Percentiles rank a stretch among this genome's conserved stretches.
Evolutionary conservation across 2,329 filamentous ascomycete genomes (phyloP).

Genomic region (Neurospora sp.): DNA sequence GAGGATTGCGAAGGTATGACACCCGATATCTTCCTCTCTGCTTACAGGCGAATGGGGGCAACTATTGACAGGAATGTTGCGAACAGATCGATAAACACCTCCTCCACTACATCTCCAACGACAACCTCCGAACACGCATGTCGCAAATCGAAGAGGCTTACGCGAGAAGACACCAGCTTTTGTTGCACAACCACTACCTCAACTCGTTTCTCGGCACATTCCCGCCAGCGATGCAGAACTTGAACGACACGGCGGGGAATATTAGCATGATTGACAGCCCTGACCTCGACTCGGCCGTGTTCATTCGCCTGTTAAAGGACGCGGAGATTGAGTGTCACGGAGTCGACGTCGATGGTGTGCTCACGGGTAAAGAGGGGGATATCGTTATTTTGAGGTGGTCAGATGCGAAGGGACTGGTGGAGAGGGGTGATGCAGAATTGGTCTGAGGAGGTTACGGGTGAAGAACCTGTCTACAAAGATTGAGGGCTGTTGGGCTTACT

Average conservation of each 20-base stretch:
- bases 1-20: conserved; percentile 69
- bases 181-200: conserved; percentile 77
- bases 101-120: conserved; percentile 58
- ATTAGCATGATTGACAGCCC: conserved; percentile 88
- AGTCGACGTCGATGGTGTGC: conserved; percentile 50
- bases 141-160: conserved; percentile 73
- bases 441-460: conserved; percentile 31
- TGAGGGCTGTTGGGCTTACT: not conserved
- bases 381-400: conserved; percentile 64
- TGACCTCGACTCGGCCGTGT: conserved; percentile 74
- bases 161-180: conserved; percentile 71
- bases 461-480: not conserved
- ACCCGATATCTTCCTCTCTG: no score
- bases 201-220: conserved; percentile 78
- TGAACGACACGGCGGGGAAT: conserved; percentile 85
- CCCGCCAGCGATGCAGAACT: conserved; percentile 64
- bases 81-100: conserved; percentile 67
- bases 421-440: conserved; percentile 46
- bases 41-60: no score
- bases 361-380: conserved; percentile 52
- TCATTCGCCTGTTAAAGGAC: conserved; percentile 63
- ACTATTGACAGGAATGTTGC: no score
- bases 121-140: conserved; percentile 49
- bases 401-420: conserved; percentile 55
- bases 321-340: conserved; percentile 49